phyloP scores from a whole-genome alignment of 306 rosid species.

The Ceratonia siliqua region DNA sequence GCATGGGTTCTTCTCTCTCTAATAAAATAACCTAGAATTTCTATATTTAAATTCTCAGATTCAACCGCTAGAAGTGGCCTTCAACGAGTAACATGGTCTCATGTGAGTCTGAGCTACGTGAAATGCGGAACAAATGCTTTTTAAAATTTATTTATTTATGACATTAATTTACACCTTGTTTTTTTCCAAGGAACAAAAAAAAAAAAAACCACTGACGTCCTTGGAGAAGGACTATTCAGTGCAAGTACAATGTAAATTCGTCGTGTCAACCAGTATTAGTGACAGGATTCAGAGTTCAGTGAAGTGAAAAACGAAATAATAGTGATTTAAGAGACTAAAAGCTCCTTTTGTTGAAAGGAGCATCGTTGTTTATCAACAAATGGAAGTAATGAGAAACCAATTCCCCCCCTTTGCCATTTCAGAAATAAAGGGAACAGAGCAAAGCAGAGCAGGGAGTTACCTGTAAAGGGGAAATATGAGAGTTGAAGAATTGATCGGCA shows the following conservation, averaged over 20 bases:
- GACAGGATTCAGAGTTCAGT: constrained; percentile 13
- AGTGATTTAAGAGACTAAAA: too few relatives aligned
- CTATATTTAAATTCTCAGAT: not conserved
- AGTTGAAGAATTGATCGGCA: constrained; percentile 63
- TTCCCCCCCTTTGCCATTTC: not conserved
- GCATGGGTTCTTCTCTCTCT: not conserved
- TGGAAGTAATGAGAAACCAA: not conserved
- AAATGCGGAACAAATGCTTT: not conserved
- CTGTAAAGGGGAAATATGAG: constrained; percentile 82
- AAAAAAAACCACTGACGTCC: not conserved
- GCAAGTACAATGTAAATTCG: not conserved
- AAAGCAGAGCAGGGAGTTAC: constrained; percentile 25
- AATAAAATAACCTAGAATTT: not conserved
- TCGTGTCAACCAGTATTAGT: not conserved
- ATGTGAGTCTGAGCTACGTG: constrained; percentile 35
- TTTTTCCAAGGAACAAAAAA: not conserved
- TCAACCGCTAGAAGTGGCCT: not conserved
- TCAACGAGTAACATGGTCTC: constrained; percentile 31
- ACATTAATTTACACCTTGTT: not conserved
- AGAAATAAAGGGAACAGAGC: not conserved
- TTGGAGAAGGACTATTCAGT: constrained; percentile 11
- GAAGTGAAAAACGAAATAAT: not conserved
- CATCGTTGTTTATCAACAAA: not conserved
- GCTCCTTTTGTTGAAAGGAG: not conserved
- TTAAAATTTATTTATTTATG: not conserved